A percentile compares a stretch with the other conserved stretches of the same genome.
Conservation (phyloP, 73 alveolate genomes). For the Paramecium sexaurelia region DNA sequence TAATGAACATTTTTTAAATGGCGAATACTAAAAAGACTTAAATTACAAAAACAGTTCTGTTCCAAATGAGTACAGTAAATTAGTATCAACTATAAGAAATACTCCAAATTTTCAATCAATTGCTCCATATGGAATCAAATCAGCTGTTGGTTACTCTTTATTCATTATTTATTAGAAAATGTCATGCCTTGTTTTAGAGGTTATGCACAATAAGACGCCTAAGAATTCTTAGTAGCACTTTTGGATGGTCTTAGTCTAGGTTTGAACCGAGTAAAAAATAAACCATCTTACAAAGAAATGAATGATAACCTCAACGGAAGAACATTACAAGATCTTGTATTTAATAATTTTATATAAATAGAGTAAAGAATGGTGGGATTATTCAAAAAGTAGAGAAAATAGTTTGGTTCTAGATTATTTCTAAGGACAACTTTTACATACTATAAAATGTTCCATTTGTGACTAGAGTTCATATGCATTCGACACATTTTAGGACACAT, state of each 20-base stretch:
- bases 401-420: constrained; percentile 78
- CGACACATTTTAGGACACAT: constrained; percentile 76
- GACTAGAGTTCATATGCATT: constrained; percentile 73
- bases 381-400: constrained; percentile 78
- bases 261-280: constrained; percentile 73
- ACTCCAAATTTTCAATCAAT: constrained; percentile 57
- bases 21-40: neutral
- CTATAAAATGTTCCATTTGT: constrained; percentile 75
- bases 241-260: constrained; percentile 83
- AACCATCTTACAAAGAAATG: constrained; percentile 77
- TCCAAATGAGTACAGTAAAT: constrained; percentile 58
- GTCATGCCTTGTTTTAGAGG: constrained; percentile 79
- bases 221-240: constrained; percentile 79
- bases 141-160: constrained; percentile 47
- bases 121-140: constrained; percentile 64
- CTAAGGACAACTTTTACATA: constrained; percentile 79
- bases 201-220: constrained; percentile 80
- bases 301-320: constrained; percentile 59
- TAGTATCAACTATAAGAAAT: constrained; percentile 57
- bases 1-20: constrained; percentile 81
- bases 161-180: constrained; percentile 24
- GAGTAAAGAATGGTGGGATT: constrained; percentile 83
- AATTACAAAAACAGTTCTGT: constrained; percentile 31
- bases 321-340: constrained; percentile 54
- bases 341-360: neutral